Conservation (phyloP, 2,329 filamentous ascomycete genomes). For the Colletotrichum kahawae region DNA sequence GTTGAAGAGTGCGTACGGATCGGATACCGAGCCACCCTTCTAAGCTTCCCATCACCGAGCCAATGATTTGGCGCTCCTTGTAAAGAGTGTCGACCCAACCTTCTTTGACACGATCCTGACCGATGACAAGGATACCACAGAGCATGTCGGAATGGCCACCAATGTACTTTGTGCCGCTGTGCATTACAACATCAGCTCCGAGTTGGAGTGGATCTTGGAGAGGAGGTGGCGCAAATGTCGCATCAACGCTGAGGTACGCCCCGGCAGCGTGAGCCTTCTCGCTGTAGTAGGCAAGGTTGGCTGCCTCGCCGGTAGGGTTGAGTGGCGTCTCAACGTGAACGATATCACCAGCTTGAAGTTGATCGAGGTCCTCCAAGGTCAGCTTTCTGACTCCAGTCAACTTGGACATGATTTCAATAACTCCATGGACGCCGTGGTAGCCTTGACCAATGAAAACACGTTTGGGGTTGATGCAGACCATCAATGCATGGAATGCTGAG, state of each 20-base stretch:
- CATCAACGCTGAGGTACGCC: neutral
- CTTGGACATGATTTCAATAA: constrained; percentile 74
- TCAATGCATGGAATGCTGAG: constrained; percentile 49
- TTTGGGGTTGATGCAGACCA: constrained; percentile 81
- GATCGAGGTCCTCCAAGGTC: constrained; percentile 56
- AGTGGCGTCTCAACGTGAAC: constrained; percentile 92
- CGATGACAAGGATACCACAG: constrained; percentile 81
- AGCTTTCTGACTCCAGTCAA: constrained; percentile 74
- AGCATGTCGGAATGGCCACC: constrained; percentile 94
- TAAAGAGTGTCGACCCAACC: constrained; percentile 65
- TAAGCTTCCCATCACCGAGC: constrained; percentile 83
- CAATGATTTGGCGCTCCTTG: constrained; percentile 75
- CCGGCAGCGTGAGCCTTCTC: constrained; percentile 84
- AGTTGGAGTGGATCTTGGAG: constrained; percentile 83
- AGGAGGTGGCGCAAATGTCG: constrained; percentile 65
- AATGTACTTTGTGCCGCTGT: constrained; percentile 93
- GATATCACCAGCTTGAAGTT: constrained; percentile 78
- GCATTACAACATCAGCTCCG: constrained; percentile 88
- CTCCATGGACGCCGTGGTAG: constrained; percentile 93
- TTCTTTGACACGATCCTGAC: constrained; percentile 47
- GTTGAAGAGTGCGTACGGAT: constrained; percentile 82
- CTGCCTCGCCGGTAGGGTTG: constrained; percentile 86
- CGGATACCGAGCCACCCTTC: constrained; percentile 92
- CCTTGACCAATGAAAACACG: constrained; percentile 82
- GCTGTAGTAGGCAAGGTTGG: constrained; percentile 74